Evolutionary conservation across 352 stramenopile species (phyloP).

Genomic region (Pythium pectinolyticum): DNA sequence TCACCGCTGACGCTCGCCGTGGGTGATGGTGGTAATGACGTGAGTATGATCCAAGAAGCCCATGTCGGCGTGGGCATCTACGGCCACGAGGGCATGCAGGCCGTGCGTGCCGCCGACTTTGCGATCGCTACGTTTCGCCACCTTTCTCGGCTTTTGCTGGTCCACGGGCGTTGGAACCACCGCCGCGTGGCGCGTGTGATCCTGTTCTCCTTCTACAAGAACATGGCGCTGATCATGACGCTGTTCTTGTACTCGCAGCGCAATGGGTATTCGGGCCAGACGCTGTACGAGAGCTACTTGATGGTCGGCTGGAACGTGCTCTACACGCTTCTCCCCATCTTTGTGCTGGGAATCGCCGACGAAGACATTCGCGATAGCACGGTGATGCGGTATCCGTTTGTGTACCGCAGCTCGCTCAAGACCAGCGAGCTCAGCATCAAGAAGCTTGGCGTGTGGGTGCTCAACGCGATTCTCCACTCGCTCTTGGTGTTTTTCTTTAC

Average conservation of each 20-base stretch:
- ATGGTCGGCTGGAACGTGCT: constrained; percentile 96
- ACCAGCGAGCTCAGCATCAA: constrained; percentile 63
- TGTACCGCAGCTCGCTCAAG: constrained; percentile 72
- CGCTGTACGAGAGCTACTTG: constrained; percentile 84
- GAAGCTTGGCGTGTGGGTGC: constrained; percentile 61
- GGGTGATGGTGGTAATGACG: constrained; percentile 98
- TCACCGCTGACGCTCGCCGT: constrained; percentile 93
- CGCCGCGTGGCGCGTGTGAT: constrained; percentile 77
- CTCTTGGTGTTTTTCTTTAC: constrained; percentile 73
- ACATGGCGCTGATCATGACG: constrained; percentile 93
- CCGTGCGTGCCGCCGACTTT: constrained; percentile 82
- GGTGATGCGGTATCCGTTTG: constrained; percentile 75
- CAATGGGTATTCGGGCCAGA: constrained; percentile 93
- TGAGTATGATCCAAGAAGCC: constrained; percentile 99
- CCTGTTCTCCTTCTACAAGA: constrained; percentile 90
- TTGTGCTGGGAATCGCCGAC: constrained; percentile 81
- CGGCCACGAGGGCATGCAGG: constrained; percentile 95
- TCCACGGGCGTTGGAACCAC: constrained; percentile 87
- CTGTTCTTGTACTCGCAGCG: constrained; percentile 86
- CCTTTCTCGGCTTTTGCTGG: constrained; percentile 72
- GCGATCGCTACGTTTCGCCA: constrained; percentile 83
- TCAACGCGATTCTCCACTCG: constrained; percentile 75
- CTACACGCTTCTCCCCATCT: constrained; percentile 93
- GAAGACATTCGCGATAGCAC: constrained; percentile 79
- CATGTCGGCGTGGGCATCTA: constrained; percentile 98